Base-by-base conservation (phyloP, 352 stramenopile genomes). In the Pythium grandisporangium region DNA sequence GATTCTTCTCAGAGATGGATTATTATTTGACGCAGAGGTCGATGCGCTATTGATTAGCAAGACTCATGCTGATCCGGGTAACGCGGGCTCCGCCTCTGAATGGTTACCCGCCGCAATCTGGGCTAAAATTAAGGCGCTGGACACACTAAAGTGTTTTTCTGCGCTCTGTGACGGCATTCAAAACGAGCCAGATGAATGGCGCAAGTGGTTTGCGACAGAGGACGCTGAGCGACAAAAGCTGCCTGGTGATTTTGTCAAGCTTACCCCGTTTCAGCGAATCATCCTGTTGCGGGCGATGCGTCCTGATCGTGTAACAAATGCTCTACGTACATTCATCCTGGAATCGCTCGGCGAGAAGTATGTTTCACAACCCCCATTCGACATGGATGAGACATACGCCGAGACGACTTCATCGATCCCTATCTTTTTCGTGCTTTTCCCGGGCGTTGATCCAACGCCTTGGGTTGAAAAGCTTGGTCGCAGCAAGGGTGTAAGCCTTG, bases 161-260 rank as follows among this genome's bases (percentile, higher is more conserved):
- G 87, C 84, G 29, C 57, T 99, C 7, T 92, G 92, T 6, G 95
- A 98, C 62, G 83, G 74, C 17, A 96, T 99, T 57, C 96, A 98
- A 55, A 96, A 90, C 37, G 93, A 98, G 38, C 93, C 88, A 2
- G 95, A 99, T 48, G 94, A 98, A 26, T 99, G 95, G 95, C 57
- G 77, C 22, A 84, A 88, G 54, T 99, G 92, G 92, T 98, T 98
- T 63, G 90, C 96, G 26, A 71, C 89, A 0, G 91, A 97, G 61
- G 90, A 97, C 43, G 90, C 90, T 2, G 95, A 99, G 65, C 66
- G 81, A 14, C 78, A 91, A 20, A 96, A 96, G 46, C 70, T 98
- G 2, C 95, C 96, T 24, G 94, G 94, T 4, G 91, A 98, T 51
- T 96, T 94, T 37, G 38, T 70, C 7, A 93, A 93, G 45, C 58